phyloP scores from a whole-genome alignment of 805 yeast genomes.

The Saccharomycopsis lassenensis region DNA sequence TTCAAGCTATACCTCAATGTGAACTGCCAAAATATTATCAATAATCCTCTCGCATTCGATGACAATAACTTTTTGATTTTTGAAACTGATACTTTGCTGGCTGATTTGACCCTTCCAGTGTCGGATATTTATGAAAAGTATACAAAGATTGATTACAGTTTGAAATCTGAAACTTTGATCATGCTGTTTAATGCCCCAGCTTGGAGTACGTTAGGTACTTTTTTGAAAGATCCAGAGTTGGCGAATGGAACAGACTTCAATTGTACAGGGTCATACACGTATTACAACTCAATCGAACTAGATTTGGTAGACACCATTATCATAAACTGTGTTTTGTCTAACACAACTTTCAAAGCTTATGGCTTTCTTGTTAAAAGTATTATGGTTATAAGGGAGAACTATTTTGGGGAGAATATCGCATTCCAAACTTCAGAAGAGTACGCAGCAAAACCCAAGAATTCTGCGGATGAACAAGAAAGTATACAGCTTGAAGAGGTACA shows the following conservation, averaged over 20 bases:
- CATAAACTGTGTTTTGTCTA: constrained; percentile 53
- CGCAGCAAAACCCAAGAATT: constrained; percentile 24
- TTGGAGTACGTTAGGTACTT: constrained; percentile 80
- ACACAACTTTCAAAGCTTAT: constrained; percentile 58
- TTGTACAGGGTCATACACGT: constrained; percentile 56
- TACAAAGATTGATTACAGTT: constrained; percentile 38
- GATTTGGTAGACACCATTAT: constrained; percentile 60
- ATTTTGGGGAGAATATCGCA: constrained; percentile 77
- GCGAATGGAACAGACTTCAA: constrained; percentile 58
- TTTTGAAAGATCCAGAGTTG: constrained; percentile 47
- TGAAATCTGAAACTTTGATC: constrained; percentile 49
- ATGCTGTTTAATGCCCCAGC: constrained; percentile 70
- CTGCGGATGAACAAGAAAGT: not conserved
- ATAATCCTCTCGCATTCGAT: constrained; percentile 75
- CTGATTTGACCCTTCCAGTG: constrained; percentile 47
- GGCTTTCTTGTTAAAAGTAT: constrained; percentile 74
- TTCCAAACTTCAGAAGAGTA: constrained; percentile 85
- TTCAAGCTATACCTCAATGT: constrained; percentile 64
- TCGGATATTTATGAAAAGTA: constrained; percentile 40
- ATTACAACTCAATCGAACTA: constrained; percentile 45
- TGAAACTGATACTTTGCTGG: constrained; percentile 45
- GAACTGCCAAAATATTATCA: constrained; percentile 80
- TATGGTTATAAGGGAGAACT: constrained; percentile 71
- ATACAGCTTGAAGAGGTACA: constrained; percentile 20
- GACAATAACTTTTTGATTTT: constrained; percentile 72